Base-by-base conservation (phyloP, 306 rosid species). In the Morella rubra region DNA sequence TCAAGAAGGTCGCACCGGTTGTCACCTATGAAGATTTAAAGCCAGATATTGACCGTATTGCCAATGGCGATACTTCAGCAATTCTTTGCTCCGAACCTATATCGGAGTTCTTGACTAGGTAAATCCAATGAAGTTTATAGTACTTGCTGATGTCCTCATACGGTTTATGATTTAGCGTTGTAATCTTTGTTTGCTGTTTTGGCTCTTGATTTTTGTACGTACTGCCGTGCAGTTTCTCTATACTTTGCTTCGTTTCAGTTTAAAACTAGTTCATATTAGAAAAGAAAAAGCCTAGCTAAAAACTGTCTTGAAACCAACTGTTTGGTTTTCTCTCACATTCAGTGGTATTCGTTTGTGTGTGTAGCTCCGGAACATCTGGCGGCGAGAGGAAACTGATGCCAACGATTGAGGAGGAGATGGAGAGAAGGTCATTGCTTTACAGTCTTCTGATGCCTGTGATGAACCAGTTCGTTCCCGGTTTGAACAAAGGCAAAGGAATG, bases 301-400 rank as follows among this genome's bases (percentile, higher is more conserved):
- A 11, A 11, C 16, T 49, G 15, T 49, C 52, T 49, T 11, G 13
- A 49, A 49, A 12, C 16, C 52, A 49, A 3, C 52, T 49, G 32
- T 27, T 27, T 27, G 32, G 32, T 49, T 3, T 49, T 49, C 13
- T 45, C 13, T 46, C n/a, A 18, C 53, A 5, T 5, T 58, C 41
- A 46, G 6, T 69, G 64, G 1, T 53, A 50, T 72, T 61, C 49
- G 4, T 5, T 20, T 67, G 5, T 49, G 7, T 16, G 54, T 64
- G 46, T 65, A 89, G 93, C 69, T 89, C 91, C 0, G 91, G 93
- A 68, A 89, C 93, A 42, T 89, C 93, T 1, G 86, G 81, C 1
- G 93, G 93, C 75, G 91, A 89, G 84, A 85, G 93, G 74, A 89
- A 89, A 44, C 32, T 89, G 56, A 85, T 87, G 89, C 93, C 91